These are phyloP conservation scores for Neophaeococcomyces mojaviensis DNA, from an alignment of 2,329 filamentous ascomycete genomes.

Conservation along the genomic window DNA sequence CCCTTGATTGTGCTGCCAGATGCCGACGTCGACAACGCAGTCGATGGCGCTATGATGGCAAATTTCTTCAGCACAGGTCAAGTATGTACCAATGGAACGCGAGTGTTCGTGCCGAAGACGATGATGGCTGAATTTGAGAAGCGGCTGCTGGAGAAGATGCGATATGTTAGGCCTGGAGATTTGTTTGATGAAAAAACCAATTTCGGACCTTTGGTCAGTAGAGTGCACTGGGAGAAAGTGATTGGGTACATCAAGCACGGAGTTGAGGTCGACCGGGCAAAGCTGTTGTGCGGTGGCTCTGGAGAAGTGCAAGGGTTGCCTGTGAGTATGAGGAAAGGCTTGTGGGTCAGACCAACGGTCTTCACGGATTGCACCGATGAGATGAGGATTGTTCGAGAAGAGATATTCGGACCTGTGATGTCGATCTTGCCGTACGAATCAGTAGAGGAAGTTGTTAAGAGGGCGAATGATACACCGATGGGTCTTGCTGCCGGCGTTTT, in stretches of 20 bases:
- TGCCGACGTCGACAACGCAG: slow-evolving; percentile 69
- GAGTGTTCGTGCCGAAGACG: slow-evolving; percentile 67
- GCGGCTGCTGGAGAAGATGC: slow-evolving; percentile 61
- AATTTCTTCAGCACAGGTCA: slow-evolving; percentile 90
- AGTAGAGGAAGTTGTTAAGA: slow-evolving; percentile 59
- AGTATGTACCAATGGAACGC: slow-evolving; percentile 86
- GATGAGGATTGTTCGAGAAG: slow-evolving; percentile 73
- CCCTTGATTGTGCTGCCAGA: slow-evolving; percentile 74
- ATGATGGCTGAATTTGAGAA: slow-evolving; percentile 64
- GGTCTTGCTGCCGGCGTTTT: slow-evolving; percentile 82
- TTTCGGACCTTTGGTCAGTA: slow-evolving; percentile 74
- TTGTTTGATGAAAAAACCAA: slow-evolving; percentile 67
- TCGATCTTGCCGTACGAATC: slow-evolving; percentile 66
- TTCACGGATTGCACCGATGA: slow-evolving; percentile 78
- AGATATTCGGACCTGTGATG: slow-evolving; percentile 87
- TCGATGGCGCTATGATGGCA: slow-evolving; percentile 84
- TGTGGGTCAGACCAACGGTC: slow-evolving; percentile 75
- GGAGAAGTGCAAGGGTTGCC: slow-evolving; percentile 36
- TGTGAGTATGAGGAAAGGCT: slow-evolving; percentile 53
- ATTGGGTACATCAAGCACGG: slow-evolving; percentile 68
- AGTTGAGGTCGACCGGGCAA: slow-evolving; percentile 64
- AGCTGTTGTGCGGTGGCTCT: slow-evolving; percentile 65
- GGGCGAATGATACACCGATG: slow-evolving; percentile 70
- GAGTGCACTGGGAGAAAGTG: slow-evolving; percentile 69
- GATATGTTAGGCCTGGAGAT: slow-evolving; percentile 62